phyloP scores from a whole-genome alignment of 2,329 filamentous ascomycete species.

The Colletotrichum sp. region DNA sequence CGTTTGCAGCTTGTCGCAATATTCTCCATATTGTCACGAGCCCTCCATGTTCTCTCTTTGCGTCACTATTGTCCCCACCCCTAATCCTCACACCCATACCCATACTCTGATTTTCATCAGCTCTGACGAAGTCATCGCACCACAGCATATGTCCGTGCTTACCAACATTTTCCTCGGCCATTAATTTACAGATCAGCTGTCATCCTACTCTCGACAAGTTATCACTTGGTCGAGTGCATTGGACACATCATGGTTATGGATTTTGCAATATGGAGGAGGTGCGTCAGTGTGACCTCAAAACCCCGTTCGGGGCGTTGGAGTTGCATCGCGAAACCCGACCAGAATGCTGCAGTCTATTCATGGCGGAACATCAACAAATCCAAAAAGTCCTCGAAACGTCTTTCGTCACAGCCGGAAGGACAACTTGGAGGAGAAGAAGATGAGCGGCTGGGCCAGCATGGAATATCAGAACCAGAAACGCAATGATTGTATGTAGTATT shows the following conservation, averaged over 20 bases:
- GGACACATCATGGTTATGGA: slow-evolving; percentile 67
- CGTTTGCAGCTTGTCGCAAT: neutral
- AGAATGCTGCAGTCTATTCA: slow-evolving; percentile 13
- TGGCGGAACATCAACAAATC: slow-evolving; percentile 9
- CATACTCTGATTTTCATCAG: slow-evolving; percentile 31
- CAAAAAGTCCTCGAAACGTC: neutral
- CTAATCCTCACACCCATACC: neutral
- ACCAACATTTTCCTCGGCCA: slow-evolving; percentile 54
- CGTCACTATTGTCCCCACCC: slow-evolving; percentile 6
- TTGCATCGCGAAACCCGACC: slow-evolving; percentile 8
- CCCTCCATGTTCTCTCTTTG: slow-evolving; percentile 19
- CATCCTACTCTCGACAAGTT: slow-evolving; percentile 61
- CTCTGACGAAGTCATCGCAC: slow-evolving; percentile 33
- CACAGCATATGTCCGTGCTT: slow-evolving; percentile 48
- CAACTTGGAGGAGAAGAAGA: neutral
- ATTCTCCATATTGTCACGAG: slow-evolving; percentile 29
- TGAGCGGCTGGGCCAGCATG: neutral
- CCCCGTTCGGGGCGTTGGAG: slow-evolving; percentile 4
- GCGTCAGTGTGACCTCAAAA: slow-evolving; percentile 4
- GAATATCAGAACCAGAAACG: slow-evolving; percentile 17
- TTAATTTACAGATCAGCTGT: slow-evolving; percentile 59
- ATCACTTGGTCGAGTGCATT: slow-evolving; percentile 57
- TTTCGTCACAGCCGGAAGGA: neutral
- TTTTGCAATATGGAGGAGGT: slow-evolving; percentile 55
- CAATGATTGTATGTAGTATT: slow-evolving; percentile 22